Evolutionary conservation across 176 grass and related monocot genomes (phyloP), one percentile per base, ranked within the genome.

Genomic region (Triticum aestivum): DNA sequence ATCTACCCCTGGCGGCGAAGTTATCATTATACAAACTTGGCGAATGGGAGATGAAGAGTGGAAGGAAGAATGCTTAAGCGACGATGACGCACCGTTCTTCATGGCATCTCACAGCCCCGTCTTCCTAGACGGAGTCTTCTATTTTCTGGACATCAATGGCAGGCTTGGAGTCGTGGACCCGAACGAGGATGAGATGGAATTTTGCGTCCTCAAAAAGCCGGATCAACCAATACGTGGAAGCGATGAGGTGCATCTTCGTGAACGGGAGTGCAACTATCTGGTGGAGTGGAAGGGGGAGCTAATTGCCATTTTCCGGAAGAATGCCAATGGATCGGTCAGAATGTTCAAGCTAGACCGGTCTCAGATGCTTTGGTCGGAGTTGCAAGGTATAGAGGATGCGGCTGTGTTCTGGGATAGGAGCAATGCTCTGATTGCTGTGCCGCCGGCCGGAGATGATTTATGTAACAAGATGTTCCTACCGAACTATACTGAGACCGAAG

Each of bases 231-330:
- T 88, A 39, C 37, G 11, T 0, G 49, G 47, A 6, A 61, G 51
- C 18, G 13, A 42, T 10, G 56, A 83, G 8, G 35, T 63, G 37
- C 69, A 37, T 58, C 0, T 18, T 4, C 0, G 3, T 0, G 37
- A 35, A 15, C 6, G 2, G 7, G 69, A 76, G 2, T 82, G 18
- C 4, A 82, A 1, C 26, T 82, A 88, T 82, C 11, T 88, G 24
- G 45, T 83, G 5, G 69, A 83, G 86, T 88, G 52, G 42, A 77
- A 81, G 2, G 33, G 56, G 24, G 86, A 83, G n/a, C 2, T 88
- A 18, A 23, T 83, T 1, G 47, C 86, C 2, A 62, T 88, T 47
- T 7, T 77, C 26, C 8, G 64, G 8, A 1, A 11, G 8, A 73
- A 9, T 1, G 20, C 0, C 5, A 1, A 79, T 37, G 56, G 11